Base-by-base conservation (phyloP, 768 basidiomycete species). In the Phallus indusiatus region DNA sequence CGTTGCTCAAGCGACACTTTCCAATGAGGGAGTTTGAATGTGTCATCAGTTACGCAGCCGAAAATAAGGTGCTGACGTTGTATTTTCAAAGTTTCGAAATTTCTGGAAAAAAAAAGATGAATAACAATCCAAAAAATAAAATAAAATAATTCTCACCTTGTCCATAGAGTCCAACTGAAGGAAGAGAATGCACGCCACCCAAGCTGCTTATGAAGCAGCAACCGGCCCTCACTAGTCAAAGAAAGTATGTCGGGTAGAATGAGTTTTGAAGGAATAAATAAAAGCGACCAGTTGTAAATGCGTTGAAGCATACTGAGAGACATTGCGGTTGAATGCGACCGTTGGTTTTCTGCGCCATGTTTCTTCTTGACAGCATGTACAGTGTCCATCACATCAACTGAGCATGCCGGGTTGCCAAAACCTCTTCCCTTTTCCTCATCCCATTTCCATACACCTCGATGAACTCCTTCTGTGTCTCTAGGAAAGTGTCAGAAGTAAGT, bases 311-410 rank as follows among this genome's bases (percentile, higher is more conserved):
- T 16, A 14, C 72, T 67, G 4, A 68, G 63, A 12, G 65, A 63
- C 53, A 71, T 71, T 1, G 71, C 68, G 20, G 69, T 65, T 0
- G 69, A 71, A 60, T 75, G 67, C 1, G 61, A 66, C 24, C 63
- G 63, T 11, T 65, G 60, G 50, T 18, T 34, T 37, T 68, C 66
- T 1, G 55, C 37, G 24, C 63, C 49, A 10, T 63, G 14, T 48
- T 64, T 60, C 22, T 68, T 61, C 24, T 68, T 70, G 54, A 71
- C 49, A 1, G 63, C 63, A 24, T 68, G 65, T 7, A 71, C 50
- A 2, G 72, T 24, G 0, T 61, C 54, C 11, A 64, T 59, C 1
- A 74, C 66, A 21, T 63, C 61, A 21, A 47, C 54, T 0, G 67
- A 68, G 1, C 67, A 57, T 0, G 69, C 71, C 1, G 69, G 73